phyloP scores from a whole-genome alignment of 805 yeast species.

The Naumovozyma castellii region DNA sequence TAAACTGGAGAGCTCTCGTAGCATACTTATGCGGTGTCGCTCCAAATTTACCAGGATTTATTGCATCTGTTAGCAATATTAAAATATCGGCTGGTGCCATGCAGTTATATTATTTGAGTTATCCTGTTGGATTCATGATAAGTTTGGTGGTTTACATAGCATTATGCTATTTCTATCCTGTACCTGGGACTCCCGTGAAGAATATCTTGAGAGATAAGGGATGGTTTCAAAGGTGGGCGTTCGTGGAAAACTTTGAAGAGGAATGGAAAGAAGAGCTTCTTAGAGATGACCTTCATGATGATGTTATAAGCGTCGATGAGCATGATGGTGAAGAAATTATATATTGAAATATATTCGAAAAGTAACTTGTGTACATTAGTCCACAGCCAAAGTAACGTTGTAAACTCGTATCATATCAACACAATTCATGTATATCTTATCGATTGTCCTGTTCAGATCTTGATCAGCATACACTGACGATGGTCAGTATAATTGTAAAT shows the following conservation, averaged over 20 bases:
- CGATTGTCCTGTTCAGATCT: too few relatives aligned
- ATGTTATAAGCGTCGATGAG: conserved; percentile 2
- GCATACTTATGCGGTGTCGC: conserved; percentile 42
- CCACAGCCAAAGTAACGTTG: too few relatives aligned
- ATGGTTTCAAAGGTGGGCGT: conserved; percentile 54
- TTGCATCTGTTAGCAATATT: conserved; percentile 43
- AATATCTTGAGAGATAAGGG: conserved; percentile 39
- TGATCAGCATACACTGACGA: too few relatives aligned
- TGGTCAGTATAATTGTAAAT: too few relatives aligned
- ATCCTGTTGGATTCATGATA: conserved; percentile 62
- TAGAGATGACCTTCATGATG: conserved; percentile 2
- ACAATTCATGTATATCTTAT: too few relatives aligned
- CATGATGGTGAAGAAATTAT: conserved; percentile 3
- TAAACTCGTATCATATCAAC: too few relatives aligned
- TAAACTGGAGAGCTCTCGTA: conserved; percentile 70
- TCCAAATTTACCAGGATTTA: conserved; percentile 33
- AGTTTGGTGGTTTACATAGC: conserved; percentile 47
- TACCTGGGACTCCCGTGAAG: conserved; percentile 33
- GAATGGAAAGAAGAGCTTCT: conserved; percentile 14
- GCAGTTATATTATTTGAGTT: conserved; percentile 57
- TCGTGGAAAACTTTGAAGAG: conserved; percentile 54
- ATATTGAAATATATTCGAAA: too few relatives aligned
- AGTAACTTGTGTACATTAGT: too few relatives aligned
- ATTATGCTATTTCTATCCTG: conserved; percentile 47
- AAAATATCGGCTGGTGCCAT: conserved; percentile 67